Base-by-base conservation (phyloP, 176 grass and related monocot genomes). In the Musa beccarii region DNA sequence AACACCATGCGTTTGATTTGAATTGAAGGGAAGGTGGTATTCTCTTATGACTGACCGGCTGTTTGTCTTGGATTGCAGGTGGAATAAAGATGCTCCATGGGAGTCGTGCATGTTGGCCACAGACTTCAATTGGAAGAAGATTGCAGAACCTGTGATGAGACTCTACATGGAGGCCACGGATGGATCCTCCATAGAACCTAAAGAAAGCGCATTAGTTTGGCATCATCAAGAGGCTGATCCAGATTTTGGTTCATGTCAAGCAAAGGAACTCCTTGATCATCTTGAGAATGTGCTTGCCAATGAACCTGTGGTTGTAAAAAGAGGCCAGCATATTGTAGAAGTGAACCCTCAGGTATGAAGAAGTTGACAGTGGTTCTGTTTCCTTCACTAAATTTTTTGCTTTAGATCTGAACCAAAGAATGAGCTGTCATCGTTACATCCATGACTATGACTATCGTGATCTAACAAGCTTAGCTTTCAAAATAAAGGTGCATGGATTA, bases 181-280 rank as follows among this genome's bases (percentile, higher is more conserved):
- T 66, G 89, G 89, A 52, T 88, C 85, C 59, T 74, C 13, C 19
- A 85, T 85, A 34, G 85, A 91, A 28, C 1, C 26, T 28, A 91
- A 91, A 66, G 89, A 91, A 81, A 88, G 80, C 68, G 86, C 82
- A 43, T 73, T 88, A 52, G 89, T 91, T 62, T 91, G 89, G 89
- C 89, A 85, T 78, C 81, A 91, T 51, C 80, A 83, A 54, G 76
- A 87, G 68, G 89, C 83, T 12, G 89, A 87, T 76, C 85, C 70
- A n/a, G 82, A 91, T 75, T 85, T 91, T 75, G 85, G 89, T 51
- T 76, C 68, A 49, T 91, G 69, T 23, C 89, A 91, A 56, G 85
- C 89, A 19, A 91, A 91, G 59, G 89, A 91, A 66, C 83, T 91
- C 26, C 77, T 75, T 65, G 73, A 85, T 55, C 80, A 91, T 72